Conservation (phyloP, 2,329 filamentous ascomycete genomes). For the Apiospora kogelbergensis region DNA sequence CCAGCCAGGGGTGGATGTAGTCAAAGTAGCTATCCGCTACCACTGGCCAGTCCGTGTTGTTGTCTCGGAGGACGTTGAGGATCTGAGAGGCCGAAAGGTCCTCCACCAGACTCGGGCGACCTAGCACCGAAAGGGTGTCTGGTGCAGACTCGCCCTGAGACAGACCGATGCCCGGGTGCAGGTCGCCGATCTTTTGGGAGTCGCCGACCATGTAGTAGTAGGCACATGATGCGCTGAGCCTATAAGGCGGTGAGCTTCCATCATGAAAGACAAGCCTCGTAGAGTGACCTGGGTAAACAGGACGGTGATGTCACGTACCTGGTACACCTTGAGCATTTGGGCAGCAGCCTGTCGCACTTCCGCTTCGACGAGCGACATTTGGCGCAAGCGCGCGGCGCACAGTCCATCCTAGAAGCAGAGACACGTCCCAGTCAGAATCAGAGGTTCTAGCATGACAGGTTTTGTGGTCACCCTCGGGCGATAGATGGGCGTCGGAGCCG, state of each 20-base stretch:
- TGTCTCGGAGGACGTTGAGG: background rate
- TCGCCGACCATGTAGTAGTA: conserved; percentile 12
- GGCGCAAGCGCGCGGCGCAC: conserved; percentile 7
- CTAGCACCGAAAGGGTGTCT: background rate
- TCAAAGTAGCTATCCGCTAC: conserved; percentile 8
- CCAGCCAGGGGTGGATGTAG: conserved; percentile 9
- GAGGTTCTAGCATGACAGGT: background rate
- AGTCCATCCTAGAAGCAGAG: background rate
- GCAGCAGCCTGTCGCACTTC: conserved; percentile 8
- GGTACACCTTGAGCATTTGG: conserved; percentile 8
- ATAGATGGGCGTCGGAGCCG: background rate
- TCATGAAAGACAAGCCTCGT: too few relatives aligned
- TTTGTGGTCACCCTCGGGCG: background rate
- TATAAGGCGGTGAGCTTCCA: background rate
- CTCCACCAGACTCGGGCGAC: background rate
- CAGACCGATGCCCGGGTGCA: background rate
- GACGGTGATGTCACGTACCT: background rate
- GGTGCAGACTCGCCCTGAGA: background rate
- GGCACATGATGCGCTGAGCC: conserved; percentile 6
- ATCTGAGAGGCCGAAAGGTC: conserved; percentile 1
- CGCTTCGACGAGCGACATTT: conserved; percentile 9
- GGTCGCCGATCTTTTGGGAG: conserved; percentile 5
- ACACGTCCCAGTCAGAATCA: background rate
- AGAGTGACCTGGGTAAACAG: background rate
- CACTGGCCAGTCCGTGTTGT: background rate